phyloP scores from a whole-genome alignment of 345 rosid genomes.

The Lepidium sativum region DNA sequence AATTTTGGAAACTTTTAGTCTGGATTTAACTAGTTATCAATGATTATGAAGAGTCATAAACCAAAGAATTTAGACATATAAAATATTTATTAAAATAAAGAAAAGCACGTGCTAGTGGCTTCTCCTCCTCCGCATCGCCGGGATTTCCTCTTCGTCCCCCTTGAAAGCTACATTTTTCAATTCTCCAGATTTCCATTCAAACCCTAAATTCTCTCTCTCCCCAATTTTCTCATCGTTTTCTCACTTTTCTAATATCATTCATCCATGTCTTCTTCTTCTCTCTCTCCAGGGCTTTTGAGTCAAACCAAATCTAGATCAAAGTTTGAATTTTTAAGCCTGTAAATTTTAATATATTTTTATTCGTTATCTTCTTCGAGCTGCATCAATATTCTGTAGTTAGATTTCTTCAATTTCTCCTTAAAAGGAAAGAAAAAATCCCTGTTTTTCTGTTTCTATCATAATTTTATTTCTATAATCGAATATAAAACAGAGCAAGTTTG shows the following conservation, averaged over 20 bases:
- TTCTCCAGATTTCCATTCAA: background rate
- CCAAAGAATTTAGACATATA: too few relatives aligned
- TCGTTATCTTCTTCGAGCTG: background rate
- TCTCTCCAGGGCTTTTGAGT: background rate
- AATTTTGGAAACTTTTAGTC: too few relatives aligned
- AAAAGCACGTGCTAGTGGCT: conserved; percentile 14
- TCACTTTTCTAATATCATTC: too few relatives aligned
- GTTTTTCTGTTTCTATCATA: background rate
- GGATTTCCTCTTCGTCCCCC: conserved; percentile 27
- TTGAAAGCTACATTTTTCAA: conserved; percentile 16
- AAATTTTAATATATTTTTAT: background rate
- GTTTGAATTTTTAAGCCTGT: background rate
- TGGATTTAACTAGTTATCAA: too few relatives aligned
- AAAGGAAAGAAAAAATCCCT: background rate
- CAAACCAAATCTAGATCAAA: conserved; percentile 23
- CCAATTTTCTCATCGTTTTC: background rate
- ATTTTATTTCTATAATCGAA: background rate
- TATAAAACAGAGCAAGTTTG: conserved; percentile 4
- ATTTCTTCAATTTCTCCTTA: background rate
- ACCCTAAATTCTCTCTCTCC: conserved; percentile 12
- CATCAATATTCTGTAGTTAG: background rate
- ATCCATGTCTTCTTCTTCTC: too few relatives aligned
- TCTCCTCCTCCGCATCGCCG: conserved; percentile 32
- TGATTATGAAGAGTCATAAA: too few relatives aligned
- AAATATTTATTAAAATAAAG: too few relatives aligned